Evolutionary conservation across 306 rosid genomes (phyloP), one percentile per base, ranked within the genome.

Genomic region (Begonia masoniana): DNA sequence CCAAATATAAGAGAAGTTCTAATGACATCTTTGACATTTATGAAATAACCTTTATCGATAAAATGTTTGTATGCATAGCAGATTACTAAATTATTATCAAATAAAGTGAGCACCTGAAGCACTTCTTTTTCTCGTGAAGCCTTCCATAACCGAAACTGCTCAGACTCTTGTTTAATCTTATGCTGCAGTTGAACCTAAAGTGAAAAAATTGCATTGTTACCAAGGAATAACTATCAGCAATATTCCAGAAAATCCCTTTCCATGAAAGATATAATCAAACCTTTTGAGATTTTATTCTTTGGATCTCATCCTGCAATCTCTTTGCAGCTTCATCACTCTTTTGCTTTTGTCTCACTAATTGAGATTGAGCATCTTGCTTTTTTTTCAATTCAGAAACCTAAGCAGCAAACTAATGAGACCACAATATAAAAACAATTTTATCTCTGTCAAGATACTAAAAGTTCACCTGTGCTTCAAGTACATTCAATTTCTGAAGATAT

Each of bases 91-190:
- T 31, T 31, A 31, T 5, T 31, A 31, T 31, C 39, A 31, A 31
- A 31, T 31, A 31, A 31, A 5, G 39, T 31, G 9, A 31, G 39
- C 5, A 92, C 99, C 96, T 92, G 99, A 41, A 86, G 94, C 60
- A 92, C 95, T 83, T 92, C 99, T 70, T 92, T 92, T 62, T 86
- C 96, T 2, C 99, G 78, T 15, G 78, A 83, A 56, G 94, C 88
- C 70, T 92, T 92, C 99, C 99, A 92, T 71, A 58, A 63, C 65
- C 99, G 83, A 74, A 86, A 92, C 50, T 92, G 99, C 77, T 92
- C 96, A 14, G 96, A 81, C 70, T 92, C 99, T 46, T 92, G 99
- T 71, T 92, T 92, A 67, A 92, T 92, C 71, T 92, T 92, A 58
- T 92, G 88, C 60, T 92, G 99, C 54, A 92, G 78, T 75, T 92